Base-by-base conservation (phyloP, 805 yeast genomes). In the Lachancea cidri region DNA sequence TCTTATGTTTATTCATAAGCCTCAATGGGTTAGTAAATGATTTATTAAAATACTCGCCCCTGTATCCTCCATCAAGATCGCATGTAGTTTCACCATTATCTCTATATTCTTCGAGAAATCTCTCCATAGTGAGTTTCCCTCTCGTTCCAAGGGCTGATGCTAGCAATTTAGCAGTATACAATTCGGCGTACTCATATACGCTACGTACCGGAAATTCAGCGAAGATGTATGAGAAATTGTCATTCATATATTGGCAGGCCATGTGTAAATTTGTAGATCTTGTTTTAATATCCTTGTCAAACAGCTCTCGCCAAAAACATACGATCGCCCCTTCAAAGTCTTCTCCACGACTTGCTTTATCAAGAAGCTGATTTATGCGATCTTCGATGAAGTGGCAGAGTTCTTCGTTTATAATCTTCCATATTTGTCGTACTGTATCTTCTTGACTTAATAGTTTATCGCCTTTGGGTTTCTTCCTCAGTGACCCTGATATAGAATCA, bases 1-100 rank as follows among this genome's bases (percentile, higher is more conserved):
- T 34, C 13, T 41, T 30, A 32, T 46, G 44, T 16, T 39, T 35
- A 30, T 36, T 33, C 39, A 49, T 41, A 19, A 44, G 16, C 2
- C 38, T 29, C 29, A 48, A 25, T n/a, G 50, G 50, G n/a, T 29
- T 31, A 11, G 11, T 22, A 7, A 22, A 7, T 22, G 27, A 22
- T 11, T 11, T 11, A 7, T 7, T 7, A 7, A 22, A 22, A 22
- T 11, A 22, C 7, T 11, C 9, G 7, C 11, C 9, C 27, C 27
- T 11, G 11, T 22, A 7, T 7, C 27, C 7, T 22, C 11, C 27
- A 22, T 22, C 9, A 7, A 7, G 9, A 22, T 11, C 27, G 27
- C 11, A 22, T 11, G 11, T 7, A 22, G 7, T 22, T 7, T 22
- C 11, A 22, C 7, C 7, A 22, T 11, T 7, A 22, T 22, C 11